Percentiles rank a stretch among this genome's conserved stretches.
Conservation (phyloP, 2,329 filamentous ascomycete genomes). For the Cercospora sojina region DNA sequence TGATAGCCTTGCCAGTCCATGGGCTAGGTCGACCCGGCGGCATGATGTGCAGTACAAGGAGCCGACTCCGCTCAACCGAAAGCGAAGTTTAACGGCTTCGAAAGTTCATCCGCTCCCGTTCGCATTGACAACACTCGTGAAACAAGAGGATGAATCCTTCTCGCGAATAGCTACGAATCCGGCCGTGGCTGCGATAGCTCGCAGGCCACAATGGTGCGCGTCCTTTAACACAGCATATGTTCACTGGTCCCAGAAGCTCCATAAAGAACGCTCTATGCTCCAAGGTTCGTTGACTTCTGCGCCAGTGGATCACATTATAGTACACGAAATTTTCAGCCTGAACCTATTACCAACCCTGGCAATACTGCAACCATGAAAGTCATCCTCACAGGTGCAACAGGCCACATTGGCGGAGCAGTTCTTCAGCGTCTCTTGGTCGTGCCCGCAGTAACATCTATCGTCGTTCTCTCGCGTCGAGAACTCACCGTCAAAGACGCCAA, state of each 20-base stretch:
- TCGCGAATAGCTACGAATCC: background rate
- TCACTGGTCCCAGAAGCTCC: no score
- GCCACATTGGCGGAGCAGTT: constrained; percentile 54
- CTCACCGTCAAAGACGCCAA: constrained; percentile 51
- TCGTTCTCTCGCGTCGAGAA: constrained; percentile 53
- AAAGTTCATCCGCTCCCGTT: background rate
- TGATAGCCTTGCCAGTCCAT: background rate
- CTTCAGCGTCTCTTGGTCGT: constrained; percentile 51
- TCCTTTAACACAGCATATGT: background rate
- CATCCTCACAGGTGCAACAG: constrained; percentile 57
- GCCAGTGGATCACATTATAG: background rate
- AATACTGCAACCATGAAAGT: constrained; percentile 52
- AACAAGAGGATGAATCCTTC: background rate
- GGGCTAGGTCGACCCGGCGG: background rate
- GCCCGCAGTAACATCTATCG: constrained; percentile 51
- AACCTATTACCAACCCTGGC: background rate
- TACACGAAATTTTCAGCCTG: background rate
- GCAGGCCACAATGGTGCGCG: background rate
- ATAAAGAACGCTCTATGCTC: background rate
- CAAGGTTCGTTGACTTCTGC: background rate
- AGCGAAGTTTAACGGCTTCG: background rate
- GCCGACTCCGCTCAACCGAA: background rate
- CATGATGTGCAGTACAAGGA: background rate
- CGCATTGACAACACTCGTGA: background rate
- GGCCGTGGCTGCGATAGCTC: background rate